Base-by-base conservation (phyloP, 345 rosid species). In the Boechera divaricarpa region DNA sequence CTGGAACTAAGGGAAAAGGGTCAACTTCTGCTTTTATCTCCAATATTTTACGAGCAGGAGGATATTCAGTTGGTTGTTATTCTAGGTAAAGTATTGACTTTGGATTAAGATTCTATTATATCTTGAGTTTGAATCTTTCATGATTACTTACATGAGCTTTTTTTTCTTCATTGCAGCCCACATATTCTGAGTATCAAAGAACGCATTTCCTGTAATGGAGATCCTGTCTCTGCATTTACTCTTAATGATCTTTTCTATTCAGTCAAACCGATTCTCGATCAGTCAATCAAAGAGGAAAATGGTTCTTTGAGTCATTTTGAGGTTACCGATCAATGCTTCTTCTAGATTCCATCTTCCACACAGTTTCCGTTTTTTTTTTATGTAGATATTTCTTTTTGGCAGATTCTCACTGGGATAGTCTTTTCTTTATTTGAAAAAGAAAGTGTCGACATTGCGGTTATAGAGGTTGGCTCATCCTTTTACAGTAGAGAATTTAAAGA, bases 351-450 rank as follows among this genome's bases (percentile, higher is more conserved):
- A 21, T 21, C 21, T 21, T 21, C 21, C 21, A 21, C 21, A 21
- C 21, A 21, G 21, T 21, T 21, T 21, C 21, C 21, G 21, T 21
- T 21, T 21, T 18, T 21, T 21, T 21, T 1, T 21, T 21, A 21
- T 21, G 21, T 21, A 21, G 21, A 21, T 21, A 21, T 21, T 21
- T 21, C 21, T 1, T 21, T 21, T 21, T 48, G 21, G 7, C 93
- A 95, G 98, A 85, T 92, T 83, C 83, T 95, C 32, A 92, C 97
- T 59, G 95, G 95, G 6, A 82, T 87, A 52, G 93, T 93, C n/a
- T 89, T 89, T 73, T 55, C 89, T 1, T 77, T 90, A 42, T 90
- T 95, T 81, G 91, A 89, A 16, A 83, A 88, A 36, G 87, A 83
- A 84, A 87, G 86, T 29, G 85, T 89, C 24, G 97, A 92, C 69